A percentile compares a stretch with the other conserved stretches of the same genome.
Evolutionary conservation across 192 early-diverging fungal genomes (phyloP).

Genomic region (Polychytrium aggregatum): DNA sequence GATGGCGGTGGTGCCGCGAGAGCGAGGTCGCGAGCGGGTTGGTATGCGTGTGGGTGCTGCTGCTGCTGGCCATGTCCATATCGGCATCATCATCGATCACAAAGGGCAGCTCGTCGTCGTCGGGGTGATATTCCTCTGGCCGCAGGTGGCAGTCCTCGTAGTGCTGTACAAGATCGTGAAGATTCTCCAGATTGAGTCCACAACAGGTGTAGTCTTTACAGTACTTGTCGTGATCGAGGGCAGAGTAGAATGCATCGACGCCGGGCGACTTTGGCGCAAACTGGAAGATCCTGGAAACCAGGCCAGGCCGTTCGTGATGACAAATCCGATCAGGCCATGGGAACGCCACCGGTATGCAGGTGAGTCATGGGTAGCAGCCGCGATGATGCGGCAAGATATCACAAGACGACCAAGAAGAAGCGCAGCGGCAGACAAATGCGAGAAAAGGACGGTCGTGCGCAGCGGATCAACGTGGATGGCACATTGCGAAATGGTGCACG

Average conservation of each 20-base stretch:
- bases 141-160: conserved; percentile 93
- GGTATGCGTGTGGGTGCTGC: background rate
- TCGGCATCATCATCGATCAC: conserved; percentile 29
- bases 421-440: conserved; percentile 5
- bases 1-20: too few relatives aligned
- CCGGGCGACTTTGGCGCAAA: conserved; percentile 21
- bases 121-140: conserved; percentile 66
- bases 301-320: background rate
- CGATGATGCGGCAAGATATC: too few relatives aligned
- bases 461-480: too few relatives aligned
- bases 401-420: background rate
- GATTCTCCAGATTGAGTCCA: conserved; percentile 71
- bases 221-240: conserved; percentile 71
- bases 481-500: too few relatives aligned
- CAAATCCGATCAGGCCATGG: background rate
- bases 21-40: too few relatives aligned
- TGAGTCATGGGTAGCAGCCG: background rate
- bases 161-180: conserved; percentile 93
- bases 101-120: conserved; percentile 58
- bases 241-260: conserved; percentile 36
- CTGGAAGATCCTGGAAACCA: conserved; percentile 17
- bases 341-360: background rate
- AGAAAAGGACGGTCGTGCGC: too few relatives aligned
- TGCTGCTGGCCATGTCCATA: conserved; percentile 26
- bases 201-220: conserved; percentile 96